Base-by-base conservation (phyloP, 2,329 filamentous ascomycete genomes). In the Elsinoe fawcettii region DNA sequence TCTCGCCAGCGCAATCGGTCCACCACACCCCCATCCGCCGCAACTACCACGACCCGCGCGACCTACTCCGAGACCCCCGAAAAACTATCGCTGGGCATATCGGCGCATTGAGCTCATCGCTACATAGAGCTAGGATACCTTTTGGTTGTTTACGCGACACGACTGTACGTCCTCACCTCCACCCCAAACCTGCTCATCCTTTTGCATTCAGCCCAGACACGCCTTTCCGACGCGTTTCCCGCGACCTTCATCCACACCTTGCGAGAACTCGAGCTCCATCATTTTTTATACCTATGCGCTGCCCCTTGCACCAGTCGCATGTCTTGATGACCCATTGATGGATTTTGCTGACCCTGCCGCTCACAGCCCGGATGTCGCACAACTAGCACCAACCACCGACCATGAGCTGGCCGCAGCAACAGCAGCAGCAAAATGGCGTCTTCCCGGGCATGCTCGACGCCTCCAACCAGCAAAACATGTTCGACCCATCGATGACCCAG, bases 361-460 rank as follows among this genome's bases (percentile, higher is more conserved):
- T 18, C 27, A 23, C 27, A 56, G 54, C 18, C 54, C 54, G 54
- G 32, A 56, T 56, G 54, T 56, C 54, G 54, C 54, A 23, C 54
- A 30, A 43, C 14, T 56, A 56, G 20, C 22, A 41, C 54, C 39
- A 34, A 56, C 54, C 41, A 47, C 60, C 56, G 36, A 61, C 58
- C 60, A 61, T 61, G 60, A 61, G 60, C 56, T 59, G 58, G 60
- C 58, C 58, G 30, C 53, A 57, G 51, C 53, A 51, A 39, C 51
- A 54, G 46, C 54, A 34, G 55, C 54, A 56, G 56, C 56, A 41
- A 57, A 61, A 61, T 61, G 60, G 60, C 60, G 58, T 61, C 58
- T 61, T 56, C 44, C 56, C 56, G 47, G 56, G 56, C 49, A 59
- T 59, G 58, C 58, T 47, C 32, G 58, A 59, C 39, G 53, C 58